Evolutionary conservation across 208 protist genomes (phyloP).

Genomic region (Trypanosomatidae sp.): DNA sequence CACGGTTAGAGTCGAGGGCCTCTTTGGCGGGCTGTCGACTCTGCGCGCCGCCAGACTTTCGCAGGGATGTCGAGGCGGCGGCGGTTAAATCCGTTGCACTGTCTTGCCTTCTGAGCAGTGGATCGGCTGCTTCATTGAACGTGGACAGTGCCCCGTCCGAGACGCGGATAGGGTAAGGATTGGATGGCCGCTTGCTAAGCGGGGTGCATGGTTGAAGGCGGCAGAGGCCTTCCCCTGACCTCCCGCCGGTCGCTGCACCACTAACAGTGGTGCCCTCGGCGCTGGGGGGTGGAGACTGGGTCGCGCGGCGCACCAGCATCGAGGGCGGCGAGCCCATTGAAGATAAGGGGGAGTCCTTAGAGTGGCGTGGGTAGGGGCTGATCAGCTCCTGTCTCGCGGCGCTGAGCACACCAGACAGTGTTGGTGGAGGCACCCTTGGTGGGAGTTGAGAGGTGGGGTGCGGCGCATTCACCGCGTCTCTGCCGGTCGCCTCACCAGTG

Average conservation of each 20-base stretch:
- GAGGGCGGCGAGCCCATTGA: constrained; percentile 15
- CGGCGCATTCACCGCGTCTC: background rate
- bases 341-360: background rate
- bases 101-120: background rate
- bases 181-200: constrained; percentile 11
- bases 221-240: background rate
- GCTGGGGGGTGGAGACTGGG: constrained; percentile 1
- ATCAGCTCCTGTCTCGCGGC: constrained; percentile 1
- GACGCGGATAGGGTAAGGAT: constrained; percentile 2
- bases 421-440: background rate
- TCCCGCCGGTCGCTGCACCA: background rate
- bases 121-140: background rate
- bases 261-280: background rate
- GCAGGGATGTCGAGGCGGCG: background rate
- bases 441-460: background rate
- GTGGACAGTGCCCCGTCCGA: background rate
- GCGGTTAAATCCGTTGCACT: background rate
- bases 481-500: background rate
- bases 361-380: background rate
- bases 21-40: background rate
- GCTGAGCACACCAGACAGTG: background rate
- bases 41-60: background rate
- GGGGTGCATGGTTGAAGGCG: constrained; percentile 16
- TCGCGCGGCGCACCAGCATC: constrained; percentile 6
- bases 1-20: constrained; percentile 5